Base-by-base conservation (phyloP, 2,329 filamentous ascomycete genomes). In the Penicillium hesseltinei region DNA sequence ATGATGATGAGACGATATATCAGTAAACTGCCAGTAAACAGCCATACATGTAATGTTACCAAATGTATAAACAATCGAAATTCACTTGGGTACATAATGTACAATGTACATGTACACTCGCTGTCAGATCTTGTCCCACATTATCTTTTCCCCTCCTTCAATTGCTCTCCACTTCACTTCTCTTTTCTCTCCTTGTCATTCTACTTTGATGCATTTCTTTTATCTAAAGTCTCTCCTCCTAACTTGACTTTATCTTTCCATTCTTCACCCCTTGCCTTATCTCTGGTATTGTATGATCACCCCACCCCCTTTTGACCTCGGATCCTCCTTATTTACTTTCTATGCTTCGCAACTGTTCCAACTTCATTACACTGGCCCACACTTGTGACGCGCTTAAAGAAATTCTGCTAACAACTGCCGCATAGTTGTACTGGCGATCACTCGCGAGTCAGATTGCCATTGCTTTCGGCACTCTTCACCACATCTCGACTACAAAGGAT, bases 211-310 rank as follows among this genome's bases (percentile, higher is more conserved):
- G 25, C 29, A 23, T 42, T 25, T 27, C 25, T 45, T 39, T 33
- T 38, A n/a, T 31, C 50, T 31, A 36, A 23, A 39, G 8, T 48
- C 42, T 19, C 35, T 42, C 40, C 44, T 29, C 33, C 29, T 8
- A 17, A 39, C 33, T 29, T 38, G 21, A 27, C 29, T 48, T 51
- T 47, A 43, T 47, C 27, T 25, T 21, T 54, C 42, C 55, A 46
- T 60, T 53, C 50, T 44, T 51, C 29, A 50, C 54, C 61, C 64
- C 58, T 61, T 62, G 50, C 58, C 56, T 56, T 59, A 60, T 61
- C 57, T 51, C 33, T 42, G 35, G 51, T 48, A 31, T 53, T 49
- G 59, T 61, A 57, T 60, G 59, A 47, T 29, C 11, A 15, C 44
- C 51, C 21, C 23, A n/a, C 35, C 51, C 35, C 15, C n/a, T 46